Conservation (phyloP, 2,329 filamentous ascomycete genomes). For the Colletotrichum tanaceti region DNA sequence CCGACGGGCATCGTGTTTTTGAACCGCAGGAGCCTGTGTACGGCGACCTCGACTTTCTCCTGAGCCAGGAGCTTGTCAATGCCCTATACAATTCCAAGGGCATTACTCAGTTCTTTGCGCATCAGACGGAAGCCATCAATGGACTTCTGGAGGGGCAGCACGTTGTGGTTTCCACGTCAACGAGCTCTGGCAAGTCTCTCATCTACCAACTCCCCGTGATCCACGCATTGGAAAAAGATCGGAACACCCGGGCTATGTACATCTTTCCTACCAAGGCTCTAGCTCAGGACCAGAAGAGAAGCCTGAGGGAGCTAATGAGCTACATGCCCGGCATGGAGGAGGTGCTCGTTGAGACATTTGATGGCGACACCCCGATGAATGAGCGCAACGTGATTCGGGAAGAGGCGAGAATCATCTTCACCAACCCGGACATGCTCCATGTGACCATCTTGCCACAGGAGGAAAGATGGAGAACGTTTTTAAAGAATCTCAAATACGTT, state of each 20-base stretch:
- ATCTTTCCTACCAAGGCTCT: slow-evolving; percentile 98
- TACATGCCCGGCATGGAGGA: slow-evolving; percentile 84
- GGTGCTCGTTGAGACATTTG: slow-evolving; percentile 89
- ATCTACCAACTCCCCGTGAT: slow-evolving; percentile 97
- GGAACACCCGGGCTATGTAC: slow-evolving; percentile 87
- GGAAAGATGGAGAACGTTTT: slow-evolving; percentile 85
- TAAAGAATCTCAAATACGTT: slow-evolving; percentile 91
- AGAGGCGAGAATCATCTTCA: slow-evolving; percentile 92
- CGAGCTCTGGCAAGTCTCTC: slow-evolving; percentile 96
- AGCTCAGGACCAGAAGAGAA: slow-evolving; percentile 92
- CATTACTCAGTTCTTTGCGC: slow-evolving; percentile 87
- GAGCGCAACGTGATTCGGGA: slow-evolving; percentile 85
- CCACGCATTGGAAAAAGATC: slow-evolving; percentile 83
- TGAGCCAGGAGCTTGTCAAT: slow-evolving; percentile 95
- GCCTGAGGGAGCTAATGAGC: slow-evolving; percentile 83
- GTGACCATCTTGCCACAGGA: slow-evolving; percentile 94
- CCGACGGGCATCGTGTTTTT: slow-evolving; percentile 91
- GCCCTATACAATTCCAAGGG: slow-evolving; percentile 91
- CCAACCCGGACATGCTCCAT: slow-evolving; percentile 98
- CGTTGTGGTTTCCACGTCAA: slow-evolving; percentile 94
- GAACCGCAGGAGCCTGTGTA: slow-evolving; percentile 85
- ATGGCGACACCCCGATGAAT: slow-evolving; percentile 90
- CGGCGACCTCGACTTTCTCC: slow-evolving; percentile 83
- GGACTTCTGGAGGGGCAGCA: slow-evolving; percentile 82
- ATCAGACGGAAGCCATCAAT: slow-evolving; percentile 95